Evolutionary conservation across 176 grass and related monocot genomes (phyloP).

Genomic region (Saccharum spontaneum): DNA sequence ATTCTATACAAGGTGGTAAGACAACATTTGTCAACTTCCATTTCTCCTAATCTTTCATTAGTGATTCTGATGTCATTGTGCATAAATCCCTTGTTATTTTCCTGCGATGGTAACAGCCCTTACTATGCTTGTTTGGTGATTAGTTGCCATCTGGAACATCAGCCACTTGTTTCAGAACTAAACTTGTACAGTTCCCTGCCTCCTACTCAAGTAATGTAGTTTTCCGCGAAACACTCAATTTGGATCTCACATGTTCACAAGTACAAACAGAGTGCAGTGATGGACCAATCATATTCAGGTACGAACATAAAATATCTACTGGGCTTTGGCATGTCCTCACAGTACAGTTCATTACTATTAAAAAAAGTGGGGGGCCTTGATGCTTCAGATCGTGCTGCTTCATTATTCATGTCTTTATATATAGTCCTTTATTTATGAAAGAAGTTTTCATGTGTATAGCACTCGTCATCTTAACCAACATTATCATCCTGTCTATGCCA

Average conservation of each 20-base stretch:
- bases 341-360: constrained; percentile 10
- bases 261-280: constrained; percentile 5
- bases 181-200: constrained; percentile 2
- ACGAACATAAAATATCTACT: neutral
- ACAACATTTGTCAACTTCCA: constrained; percentile 15
- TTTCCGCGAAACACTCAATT: neutral
- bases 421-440: neutral
- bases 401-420: constrained; percentile 5
- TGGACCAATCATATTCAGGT: constrained; percentile 26
- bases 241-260: constrained; percentile 28
- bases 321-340: neutral
- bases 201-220: neutral
- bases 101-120: neutral
- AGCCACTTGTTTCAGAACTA: constrained; percentile 14
- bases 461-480: neutral
- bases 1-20: neutral
- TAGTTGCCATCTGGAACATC: neutral
- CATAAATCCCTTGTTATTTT: constrained; percentile 13
- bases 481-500: constrained; percentile 12
- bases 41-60: neutral
- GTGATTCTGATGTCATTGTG: constrained; percentile 8
- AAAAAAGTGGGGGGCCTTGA: constrained; percentile 10
- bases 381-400: constrained; percentile 11
- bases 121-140: neutral
- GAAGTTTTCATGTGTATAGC: neutral